phyloP scores from a whole-genome alignment of 352 stramenopile species.

The Phytophthora gonapodyides region DNA sequence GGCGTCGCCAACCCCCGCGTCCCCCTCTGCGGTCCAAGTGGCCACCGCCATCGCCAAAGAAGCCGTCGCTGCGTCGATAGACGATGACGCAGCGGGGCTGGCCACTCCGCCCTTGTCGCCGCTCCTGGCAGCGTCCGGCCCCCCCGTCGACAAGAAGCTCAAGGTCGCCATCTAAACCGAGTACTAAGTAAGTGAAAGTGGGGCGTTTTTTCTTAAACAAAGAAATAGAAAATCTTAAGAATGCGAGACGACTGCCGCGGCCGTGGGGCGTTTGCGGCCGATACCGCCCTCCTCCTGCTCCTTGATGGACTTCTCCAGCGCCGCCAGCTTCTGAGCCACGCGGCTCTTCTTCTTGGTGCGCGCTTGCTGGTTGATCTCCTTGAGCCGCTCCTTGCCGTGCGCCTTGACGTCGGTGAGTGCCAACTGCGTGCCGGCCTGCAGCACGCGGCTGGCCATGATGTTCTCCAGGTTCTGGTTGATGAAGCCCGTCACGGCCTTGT shows the following conservation, averaged over 20 bases:
- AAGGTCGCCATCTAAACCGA: slow-evolving; percentile 23
- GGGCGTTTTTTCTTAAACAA: not conserved
- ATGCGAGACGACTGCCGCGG: slow-evolving; percentile 40
- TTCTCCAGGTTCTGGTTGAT: slow-evolving; percentile 91
- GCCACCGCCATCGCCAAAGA: slow-evolving; percentile 26
- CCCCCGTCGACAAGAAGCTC: slow-evolving; percentile 18
- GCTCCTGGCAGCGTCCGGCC: slow-evolving; percentile 8
- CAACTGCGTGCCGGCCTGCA: slow-evolving; percentile 70
- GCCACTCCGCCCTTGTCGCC: slow-evolving; percentile 18
- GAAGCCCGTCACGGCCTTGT: slow-evolving; percentile 76
- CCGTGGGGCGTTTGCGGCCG: slow-evolving; percentile 48
- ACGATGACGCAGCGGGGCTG: slow-evolving; percentile 18
- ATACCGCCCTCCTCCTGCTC: slow-evolving; percentile 71
- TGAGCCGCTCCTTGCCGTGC: slow-evolving; percentile 80
- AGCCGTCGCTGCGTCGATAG: slow-evolving; percentile 30
- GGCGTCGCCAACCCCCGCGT: slow-evolving; percentile 1
- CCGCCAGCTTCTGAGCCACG: slow-evolving; percentile 80
- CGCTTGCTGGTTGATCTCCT: slow-evolving; percentile 82
- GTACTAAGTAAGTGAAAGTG: slow-evolving; percentile 16
- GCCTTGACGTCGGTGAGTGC: slow-evolving; percentile 67
- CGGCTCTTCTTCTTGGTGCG: slow-evolving; percentile 88
- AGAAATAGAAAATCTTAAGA: slow-evolving; percentile 28
- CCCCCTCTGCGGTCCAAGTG: slow-evolving; percentile 24
- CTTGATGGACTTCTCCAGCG: slow-evolving; percentile 80
- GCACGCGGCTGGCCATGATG: slow-evolving; percentile 84